A percentile compares a stretch with the other conserved stretches of the same genome.
Evolutionary conservation across 805 yeast species (phyloP).

Genomic region (Candida fluviatilis): DNA sequence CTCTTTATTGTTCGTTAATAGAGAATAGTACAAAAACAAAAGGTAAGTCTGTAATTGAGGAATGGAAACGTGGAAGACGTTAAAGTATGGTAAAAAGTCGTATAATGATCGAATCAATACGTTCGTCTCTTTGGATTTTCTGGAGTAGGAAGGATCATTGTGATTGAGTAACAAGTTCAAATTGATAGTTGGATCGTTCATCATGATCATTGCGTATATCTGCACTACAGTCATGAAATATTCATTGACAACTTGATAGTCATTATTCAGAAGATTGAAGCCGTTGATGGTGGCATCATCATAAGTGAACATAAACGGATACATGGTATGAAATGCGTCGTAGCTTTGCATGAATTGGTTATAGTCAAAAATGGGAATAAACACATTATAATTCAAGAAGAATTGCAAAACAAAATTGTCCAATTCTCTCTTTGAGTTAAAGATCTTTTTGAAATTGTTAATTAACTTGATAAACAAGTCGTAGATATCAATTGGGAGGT

Average conservation of each 20-base stretch:
- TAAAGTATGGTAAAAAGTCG: conserved; percentile 44
- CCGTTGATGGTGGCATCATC: conserved; percentile 45
- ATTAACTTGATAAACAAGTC: conserved; percentile 41
- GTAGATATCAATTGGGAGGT: conserved; percentile 37
- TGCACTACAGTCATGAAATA: conserved; percentile 43
- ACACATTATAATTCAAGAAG: conserved; percentile 49
- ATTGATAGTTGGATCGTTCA: conserved; percentile 45
- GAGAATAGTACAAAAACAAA: conserved; percentile 45
- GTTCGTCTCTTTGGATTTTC: conserved; percentile 7
- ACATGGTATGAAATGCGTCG: conserved; percentile 44
- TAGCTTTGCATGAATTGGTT: conserved; percentile 50
- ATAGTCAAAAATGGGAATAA: conserved; percentile 53
- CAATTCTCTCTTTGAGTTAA: conserved; percentile 32
- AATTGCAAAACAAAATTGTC: conserved; percentile 47
- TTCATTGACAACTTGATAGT: conserved; percentile 38
- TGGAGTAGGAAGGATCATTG: conserved; percentile 26
- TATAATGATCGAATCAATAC: conserved; percentile 30
- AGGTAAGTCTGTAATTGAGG: conserved; percentile 49
- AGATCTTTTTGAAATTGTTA: conserved; percentile 39
- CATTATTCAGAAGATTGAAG: conserved; percentile 44
- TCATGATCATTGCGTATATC: conserved; percentile 48
- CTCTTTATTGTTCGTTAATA: conserved; percentile 40
- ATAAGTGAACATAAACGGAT: conserved; percentile 44
- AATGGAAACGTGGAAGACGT: conserved; percentile 44
- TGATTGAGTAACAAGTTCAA: conserved; percentile 39